phyloP scores from a whole-genome alignment of 129 eudicot species.

The Tanacetum coccineum region DNA sequence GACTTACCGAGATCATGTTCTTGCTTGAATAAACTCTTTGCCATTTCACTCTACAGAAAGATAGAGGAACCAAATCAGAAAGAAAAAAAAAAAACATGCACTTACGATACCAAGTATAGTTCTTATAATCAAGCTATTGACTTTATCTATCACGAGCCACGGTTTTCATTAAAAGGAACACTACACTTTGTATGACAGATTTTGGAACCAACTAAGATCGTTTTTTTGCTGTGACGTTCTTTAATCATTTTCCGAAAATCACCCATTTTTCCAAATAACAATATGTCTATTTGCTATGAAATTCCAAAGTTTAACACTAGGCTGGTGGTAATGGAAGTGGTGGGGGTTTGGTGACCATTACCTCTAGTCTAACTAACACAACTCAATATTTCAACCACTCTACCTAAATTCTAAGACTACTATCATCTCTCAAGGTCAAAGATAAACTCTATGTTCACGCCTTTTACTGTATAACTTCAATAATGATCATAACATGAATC shows the following conservation, averaged over 20 bases:
- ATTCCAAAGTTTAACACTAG: too few species aligned
- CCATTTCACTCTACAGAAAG: conserved; percentile 32
- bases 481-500: too few species aligned
- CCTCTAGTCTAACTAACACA: too few species aligned
- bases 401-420: too few species aligned
- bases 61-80: neutral
- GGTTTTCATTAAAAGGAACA: neutral
- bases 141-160: neutral
- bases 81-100: neutral
- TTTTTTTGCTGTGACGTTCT: neutral
- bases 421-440: too few species aligned
- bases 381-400: too few species aligned
- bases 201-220: neutral
- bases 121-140: neutral
- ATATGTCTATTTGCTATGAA: neutral
- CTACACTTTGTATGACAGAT: neutral
- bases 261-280: neutral
- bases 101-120: neutral
- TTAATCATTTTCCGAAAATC: neutral
- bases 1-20: conserved; percentile 58
- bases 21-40: conserved; percentile 68
- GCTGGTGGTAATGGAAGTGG: too few species aligned
- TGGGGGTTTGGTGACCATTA: too few species aligned
- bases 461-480: too few species aligned
- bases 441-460: too few species aligned